These are phyloP conservation scores for Cyclotella baltica DNA, from an alignment of 108 stramenopile genomes.

Conservation along the genomic window DNA sequence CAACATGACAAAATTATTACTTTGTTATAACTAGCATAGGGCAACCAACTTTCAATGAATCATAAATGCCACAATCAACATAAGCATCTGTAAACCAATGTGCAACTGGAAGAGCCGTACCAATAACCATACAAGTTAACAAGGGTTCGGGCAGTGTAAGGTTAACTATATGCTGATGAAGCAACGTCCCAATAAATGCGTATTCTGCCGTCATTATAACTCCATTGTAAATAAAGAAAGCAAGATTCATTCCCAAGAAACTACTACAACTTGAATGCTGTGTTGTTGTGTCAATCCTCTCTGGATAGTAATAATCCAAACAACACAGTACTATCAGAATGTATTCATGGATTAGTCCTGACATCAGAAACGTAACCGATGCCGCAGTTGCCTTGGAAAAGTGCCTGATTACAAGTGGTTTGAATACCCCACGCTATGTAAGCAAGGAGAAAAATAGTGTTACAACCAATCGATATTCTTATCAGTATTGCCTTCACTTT, in stretches of 20 bases:
- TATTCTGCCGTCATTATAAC: slow-evolving; percentile 57
- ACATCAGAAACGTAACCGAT: slow-evolving; percentile 51
- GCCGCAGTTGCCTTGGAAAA: slow-evolving; percentile 38
- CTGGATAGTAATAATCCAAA: background rate
- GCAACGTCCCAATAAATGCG: slow-evolving; percentile 28
- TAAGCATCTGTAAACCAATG: slow-evolving; percentile 70
- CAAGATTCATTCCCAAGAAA: slow-evolving; percentile 46
- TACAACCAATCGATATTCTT: background rate
- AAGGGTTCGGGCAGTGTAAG: slow-evolving; percentile 45
- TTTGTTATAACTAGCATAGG: background rate
- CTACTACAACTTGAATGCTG: slow-evolving; percentile 12
- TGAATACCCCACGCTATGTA: slow-evolving; percentile 49
- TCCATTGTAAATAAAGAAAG: slow-evolving; percentile 71
- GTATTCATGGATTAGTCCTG: slow-evolving; percentile 70
- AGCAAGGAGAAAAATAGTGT: background rate
- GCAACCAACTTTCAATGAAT: slow-evolving; percentile 8
- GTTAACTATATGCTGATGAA: slow-evolving; percentile 44
- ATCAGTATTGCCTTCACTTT: background rate
- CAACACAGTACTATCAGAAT: slow-evolving; percentile 44
- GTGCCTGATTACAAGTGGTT: slow-evolving; percentile 43
- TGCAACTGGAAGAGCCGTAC: slow-evolving; percentile 58
- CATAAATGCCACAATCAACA: slow-evolving; percentile 33
- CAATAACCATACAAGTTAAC: slow-evolving; percentile 49
- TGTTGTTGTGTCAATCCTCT: background rate
- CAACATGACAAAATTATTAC: too few species aligned